phyloP scores from a whole-genome alignment of 306 rosid genomes.

The Mimosa bimucronata region DNA sequence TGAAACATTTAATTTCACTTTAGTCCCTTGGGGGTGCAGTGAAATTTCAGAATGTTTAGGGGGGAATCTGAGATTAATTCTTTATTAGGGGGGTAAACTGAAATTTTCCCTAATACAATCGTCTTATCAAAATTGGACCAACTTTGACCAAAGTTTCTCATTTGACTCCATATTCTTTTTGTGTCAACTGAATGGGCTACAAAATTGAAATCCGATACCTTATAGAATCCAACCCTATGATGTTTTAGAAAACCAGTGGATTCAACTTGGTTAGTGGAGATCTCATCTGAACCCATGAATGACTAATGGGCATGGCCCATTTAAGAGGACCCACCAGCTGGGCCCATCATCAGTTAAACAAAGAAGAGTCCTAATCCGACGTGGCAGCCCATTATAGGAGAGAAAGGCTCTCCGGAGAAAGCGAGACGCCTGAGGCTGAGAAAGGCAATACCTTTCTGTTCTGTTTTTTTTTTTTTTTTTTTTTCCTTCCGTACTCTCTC shows the following conservation, averaged over 20 bases:
- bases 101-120: too few relatives aligned
- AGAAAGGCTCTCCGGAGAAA: slow-evolving; percentile 46
- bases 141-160: too few relatives aligned
- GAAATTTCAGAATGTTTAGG: too few relatives aligned
- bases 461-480: too few relatives aligned
- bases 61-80: too few relatives aligned
- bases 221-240: not conserved
- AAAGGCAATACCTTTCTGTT: not conserved
- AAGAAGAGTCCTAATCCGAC: slow-evolving; percentile 11
- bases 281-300: not conserved
- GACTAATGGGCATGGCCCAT: not conserved
- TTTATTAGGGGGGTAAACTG: too few relatives aligned
- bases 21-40: too few relatives aligned
- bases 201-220: too few relatives aligned
- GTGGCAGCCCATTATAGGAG: slow-evolving; percentile 8
- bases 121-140: too few relatives aligned
- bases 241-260: not conserved
- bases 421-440: slow-evolving; percentile 29
- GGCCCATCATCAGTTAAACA: slow-evolving; percentile 9
- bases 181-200: not conserved
- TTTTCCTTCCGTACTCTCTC: not conserved
- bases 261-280: not conserved
- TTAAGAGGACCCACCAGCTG: not conserved
- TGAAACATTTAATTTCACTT: too few relatives aligned
- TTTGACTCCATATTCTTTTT: too few relatives aligned